These are phyloP conservation scores for Dicorynia guianensis DNA, from an alignment of 306 rosid species.

Conservation along the genomic window DNA sequence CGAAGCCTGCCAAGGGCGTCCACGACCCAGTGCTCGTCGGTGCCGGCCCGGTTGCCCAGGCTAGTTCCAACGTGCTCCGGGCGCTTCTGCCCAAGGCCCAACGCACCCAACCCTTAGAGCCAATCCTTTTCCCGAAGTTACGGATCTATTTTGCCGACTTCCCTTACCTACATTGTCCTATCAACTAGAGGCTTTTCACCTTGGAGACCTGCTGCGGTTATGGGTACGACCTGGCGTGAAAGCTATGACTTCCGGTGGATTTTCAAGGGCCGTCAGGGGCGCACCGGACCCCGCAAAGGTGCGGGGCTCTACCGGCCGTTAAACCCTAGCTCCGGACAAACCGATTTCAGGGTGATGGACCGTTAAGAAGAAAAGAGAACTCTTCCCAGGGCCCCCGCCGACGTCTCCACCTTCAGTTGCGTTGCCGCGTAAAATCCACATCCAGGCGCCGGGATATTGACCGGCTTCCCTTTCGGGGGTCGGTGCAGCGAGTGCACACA, in stretches of 20 bases:
- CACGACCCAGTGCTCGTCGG: neutral
- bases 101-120: constrained; percentile 1
- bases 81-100: neutral
- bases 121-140: no score
- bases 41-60: neutral
- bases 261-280: neutral
- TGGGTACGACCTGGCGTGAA: neutral
- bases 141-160: no score
- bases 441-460: neutral
- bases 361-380: neutral
- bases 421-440: neutral
- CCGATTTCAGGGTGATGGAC: neutral
- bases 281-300: neutral
- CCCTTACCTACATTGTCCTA: no score
- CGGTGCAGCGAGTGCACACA: no score
- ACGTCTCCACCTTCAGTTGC: neutral
- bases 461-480: no score
- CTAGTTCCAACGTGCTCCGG: neutral
- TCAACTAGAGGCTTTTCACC: no score
- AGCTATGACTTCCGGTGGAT: neutral
- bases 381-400: neutral
- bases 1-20: neutral
- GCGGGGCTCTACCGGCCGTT: neutral
- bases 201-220: constrained; percentile 13
- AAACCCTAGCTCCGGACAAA: neutral